These are phyloP conservation scores for Xylariomycetidae sp. DNA, from an alignment of 2,329 filamentous ascomycete species.

Conservation along the genomic window DNA sequence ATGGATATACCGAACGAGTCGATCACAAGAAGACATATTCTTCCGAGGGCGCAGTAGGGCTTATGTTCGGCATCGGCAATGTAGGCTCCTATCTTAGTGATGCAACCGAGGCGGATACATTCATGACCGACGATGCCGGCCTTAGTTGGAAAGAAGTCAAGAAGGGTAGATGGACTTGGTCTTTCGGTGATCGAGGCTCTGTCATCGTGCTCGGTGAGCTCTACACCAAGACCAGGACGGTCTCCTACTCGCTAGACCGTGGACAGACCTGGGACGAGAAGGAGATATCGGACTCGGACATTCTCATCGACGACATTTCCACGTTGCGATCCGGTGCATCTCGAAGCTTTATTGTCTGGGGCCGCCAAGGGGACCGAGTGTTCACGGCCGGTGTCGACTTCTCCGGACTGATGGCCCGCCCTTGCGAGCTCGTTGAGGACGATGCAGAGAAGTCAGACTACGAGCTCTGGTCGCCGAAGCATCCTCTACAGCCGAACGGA, in stretches of 20 bases:
- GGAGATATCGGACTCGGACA: conserved; percentile 64
- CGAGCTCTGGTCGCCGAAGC: conserved; percentile 78
- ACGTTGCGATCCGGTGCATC: conserved; percentile 86
- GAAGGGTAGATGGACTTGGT: conserved; percentile 87
- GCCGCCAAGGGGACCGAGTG: conserved; percentile 52
- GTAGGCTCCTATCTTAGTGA: conserved; percentile 66
- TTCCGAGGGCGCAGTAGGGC: conserved; percentile 77
- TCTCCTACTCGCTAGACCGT: conserved; percentile 75
- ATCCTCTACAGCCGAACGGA: conserved; percentile 69
- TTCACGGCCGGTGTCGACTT: conserved; percentile 86
- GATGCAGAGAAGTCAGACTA: conserved; percentile 60
- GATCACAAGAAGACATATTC: conserved; percentile 83
- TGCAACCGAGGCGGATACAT: conserved; percentile 74
- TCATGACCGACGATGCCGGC: conserved; percentile 87
- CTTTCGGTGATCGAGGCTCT: conserved; percentile 91
- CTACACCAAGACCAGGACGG: conserved; percentile 56
- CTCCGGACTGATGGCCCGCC: conserved; percentile 64
- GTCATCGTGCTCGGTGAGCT: conserved; percentile 83
- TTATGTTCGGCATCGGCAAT: conserved; percentile 90
- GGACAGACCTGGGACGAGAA: conserved; percentile 74
- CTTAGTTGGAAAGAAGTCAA: conserved; percentile 79
- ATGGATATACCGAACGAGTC: conserved; percentile 86
- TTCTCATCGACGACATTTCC: conserved; percentile 73
- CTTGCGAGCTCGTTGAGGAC: conserved; percentile 64
- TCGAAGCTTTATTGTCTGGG: conserved; percentile 90